Base-by-base conservation (phyloP, 1,284 basidiomycete species). In the Thelephora terrestris region DNA sequence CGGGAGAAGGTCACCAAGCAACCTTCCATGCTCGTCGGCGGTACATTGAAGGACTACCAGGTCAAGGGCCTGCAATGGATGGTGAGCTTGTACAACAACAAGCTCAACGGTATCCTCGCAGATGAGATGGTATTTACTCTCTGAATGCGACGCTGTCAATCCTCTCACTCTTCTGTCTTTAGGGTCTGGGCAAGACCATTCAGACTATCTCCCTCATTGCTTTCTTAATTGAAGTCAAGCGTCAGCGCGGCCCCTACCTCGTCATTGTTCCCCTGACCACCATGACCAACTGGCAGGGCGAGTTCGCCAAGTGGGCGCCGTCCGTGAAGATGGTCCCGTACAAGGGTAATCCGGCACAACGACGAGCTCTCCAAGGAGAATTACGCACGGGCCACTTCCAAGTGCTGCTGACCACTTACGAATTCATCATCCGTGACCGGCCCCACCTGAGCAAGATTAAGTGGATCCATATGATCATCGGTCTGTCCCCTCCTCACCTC, bases 401-500 rank as follows among this genome's bases (percentile, higher is more conserved):
- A 63, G 96, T 99, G 20, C 71, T 98, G 51, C 68, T 99, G 49
- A 99, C 96, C 14, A 99, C 96, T 0, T 99, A 97, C 67, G 96
- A 99, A 66, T 99, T 98, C 63, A 95, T 99, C 66, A 96, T 98
- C 75, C 97, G 97, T 72, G 96, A 99, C 67, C 81, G 92, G 16
- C 89, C 88, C 1, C 69, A 91, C 53, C 74, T 99, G 44, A 81
- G 83, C 61, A 92, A 94, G 69, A 82, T 95, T 63, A 94, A 93
- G 65, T 99, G 96, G 96, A 71, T 97, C 18, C 94, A 96, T 65
- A 96, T 98, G 86, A 97, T 99, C 64, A 96, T 99, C 56, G 85
- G 85, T 85, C 50, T 49, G 79, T 64, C 23, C 4, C 35, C 37
- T 49, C 17, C 35, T 10, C 25, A 14, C 4, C 10, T 5, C 9